Evolutionary conservation across 768 basidiomycete species (phyloP).

Genomic region (Plicaturopsis crispa): DNA sequence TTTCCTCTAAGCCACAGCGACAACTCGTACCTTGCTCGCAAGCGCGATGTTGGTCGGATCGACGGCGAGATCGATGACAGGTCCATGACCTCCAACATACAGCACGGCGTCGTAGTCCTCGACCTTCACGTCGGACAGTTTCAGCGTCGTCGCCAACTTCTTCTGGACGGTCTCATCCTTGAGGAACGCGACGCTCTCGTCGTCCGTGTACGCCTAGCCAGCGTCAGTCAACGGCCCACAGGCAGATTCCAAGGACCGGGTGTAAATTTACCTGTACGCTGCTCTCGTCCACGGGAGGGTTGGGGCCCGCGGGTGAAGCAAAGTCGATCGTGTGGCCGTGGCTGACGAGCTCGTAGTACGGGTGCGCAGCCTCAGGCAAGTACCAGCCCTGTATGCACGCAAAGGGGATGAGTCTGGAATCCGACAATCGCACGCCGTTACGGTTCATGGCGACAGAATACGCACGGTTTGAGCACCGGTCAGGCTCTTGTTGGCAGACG

Average conservation of each 20-base stretch:
- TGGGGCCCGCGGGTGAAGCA: slow-evolving; percentile 26
- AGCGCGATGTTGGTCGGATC: slow-evolving; percentile 52
- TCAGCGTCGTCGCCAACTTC: slow-evolving; percentile 42
- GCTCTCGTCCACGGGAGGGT: slow-evolving; percentile 23
- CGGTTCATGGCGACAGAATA: background rate
- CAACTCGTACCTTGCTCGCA: slow-evolving; percentile 39
- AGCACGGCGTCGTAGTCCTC: slow-evolving; percentile 51
- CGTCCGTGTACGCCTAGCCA: slow-evolving; percentile 45
- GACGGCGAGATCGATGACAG: slow-evolving; percentile 37
- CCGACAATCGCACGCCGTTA: background rate
- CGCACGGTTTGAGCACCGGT: slow-evolving; percentile 43
- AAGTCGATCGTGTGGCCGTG: slow-evolving; percentile 24
- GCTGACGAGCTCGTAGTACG: slow-evolving; percentile 26
- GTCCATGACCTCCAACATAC: slow-evolving; percentile 53
- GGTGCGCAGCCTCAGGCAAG: slow-evolving; percentile 39
- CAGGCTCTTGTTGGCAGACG: slow-evolving; percentile 54
- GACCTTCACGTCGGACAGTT: slow-evolving; percentile 46
- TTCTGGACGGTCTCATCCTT: slow-evolving; percentile 24
- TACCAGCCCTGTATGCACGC: slow-evolving; percentile 46
- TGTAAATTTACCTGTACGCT: slow-evolving; percentile 18
- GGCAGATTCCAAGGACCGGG: no score
- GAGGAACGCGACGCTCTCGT: slow-evolving; percentile 40
- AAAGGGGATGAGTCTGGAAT: slow-evolving; percentile 1
- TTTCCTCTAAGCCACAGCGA: background rate
- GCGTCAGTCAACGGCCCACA: no score